Evolutionary conservation across 169 alveolate species (phyloP), one percentile per base, ranked within the genome.

Genomic region (Plasmodium sp.): DNA sequence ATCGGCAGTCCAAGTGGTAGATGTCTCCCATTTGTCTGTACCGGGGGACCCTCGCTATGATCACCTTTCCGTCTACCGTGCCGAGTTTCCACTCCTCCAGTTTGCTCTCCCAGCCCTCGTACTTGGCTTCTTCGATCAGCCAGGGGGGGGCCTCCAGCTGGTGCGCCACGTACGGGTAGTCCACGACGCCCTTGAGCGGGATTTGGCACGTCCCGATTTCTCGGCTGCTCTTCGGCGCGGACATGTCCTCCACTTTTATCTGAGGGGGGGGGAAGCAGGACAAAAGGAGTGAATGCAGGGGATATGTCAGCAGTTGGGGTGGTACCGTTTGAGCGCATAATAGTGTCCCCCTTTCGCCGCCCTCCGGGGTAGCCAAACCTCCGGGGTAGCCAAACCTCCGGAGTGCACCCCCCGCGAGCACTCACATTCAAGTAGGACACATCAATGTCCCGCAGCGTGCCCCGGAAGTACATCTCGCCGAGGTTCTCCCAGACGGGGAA

Each of bases 391-490:
- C n/a, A n/a, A n/a, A n/a, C n/a, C n/a, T n/a, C n/a, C n/a, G n/a
- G n/a, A 43, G 5, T 1, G 54, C 54, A 7, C 4, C 54, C 14
- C 4, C 62, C 27, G 12, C 27, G 62, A 5, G 27, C n/a, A 33
- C 58, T 85, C 67, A 85, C 93, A 22, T 45, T 43, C 34, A 97
- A 84, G 67, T 96, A 96, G 43, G 98, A 93, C 51, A 96, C 93
- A 58, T 96, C 97, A 27, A 97, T 90, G 45, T 97, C 98, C 75
- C 96, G 88, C 41, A 96, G 84, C 6, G 98, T 97, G 3, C 98
- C 98, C 67, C 98, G 94, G 73, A 96, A 96, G 41, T 94, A 85
- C 5, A 97, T 91, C 62, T 96, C 97, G 3, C 98, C 98, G 67
- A 97, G 75, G 82, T 96, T 96, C 39, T 96, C 97, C 98, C 98